Evolutionary conservation across 1,284 basidiomycete genomes (phyloP).

Genomic region (Schizopora paradoxa): DNA sequence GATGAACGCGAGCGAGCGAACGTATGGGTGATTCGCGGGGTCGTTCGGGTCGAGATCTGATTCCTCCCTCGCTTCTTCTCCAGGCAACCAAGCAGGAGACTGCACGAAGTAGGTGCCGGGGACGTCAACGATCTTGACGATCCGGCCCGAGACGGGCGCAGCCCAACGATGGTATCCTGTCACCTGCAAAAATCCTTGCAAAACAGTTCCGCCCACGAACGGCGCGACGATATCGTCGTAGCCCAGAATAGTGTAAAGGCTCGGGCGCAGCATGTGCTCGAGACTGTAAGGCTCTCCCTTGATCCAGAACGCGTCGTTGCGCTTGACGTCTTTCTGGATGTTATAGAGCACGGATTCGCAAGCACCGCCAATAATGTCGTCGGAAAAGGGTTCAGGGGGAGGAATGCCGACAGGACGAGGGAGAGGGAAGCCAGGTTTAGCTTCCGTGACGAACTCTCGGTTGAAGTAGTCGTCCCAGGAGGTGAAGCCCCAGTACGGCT

Average conservation of each 20-base stretch:
- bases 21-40: slow-evolving; percentile 20
- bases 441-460: too few species aligned
- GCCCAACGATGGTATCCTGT: slow-evolving; percentile 52
- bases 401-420: too few species aligned
- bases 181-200: slow-evolving; percentile 48
- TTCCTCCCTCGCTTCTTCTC: too few species aligned
- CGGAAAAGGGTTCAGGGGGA: too few species aligned
- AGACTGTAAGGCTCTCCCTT: slow-evolving; percentile 40
- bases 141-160: slow-evolving; percentile 42
- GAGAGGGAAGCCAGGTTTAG: too few species aligned
- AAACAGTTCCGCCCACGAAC: slow-evolving; percentile 48
- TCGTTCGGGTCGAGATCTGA: slow-evolving; percentile 13
- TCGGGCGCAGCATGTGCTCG: slow-evolving; percentile 33
- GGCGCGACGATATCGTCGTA: slow-evolving; percentile 26
- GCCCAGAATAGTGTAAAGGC: too few species aligned
- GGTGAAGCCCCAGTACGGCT: slow-evolving; percentile 30
- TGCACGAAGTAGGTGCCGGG: slow-evolving; percentile 48
- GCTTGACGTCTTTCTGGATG: slow-evolving; percentile 24
- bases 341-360: slow-evolving; percentile 24
- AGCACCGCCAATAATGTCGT: too few species aligned
- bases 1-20: slow-evolving; percentile 31
- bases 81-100: slow-evolving; percentile 28
- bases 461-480: slow-evolving; percentile 37
- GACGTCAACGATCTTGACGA: slow-evolving; percentile 38
- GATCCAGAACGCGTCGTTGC: slow-evolving; percentile 33